Percentiles rank a stretch among this genome's conserved stretches.
Conservation (phyloP, 148 eudicot genomes). For the Pharnaceum exiguum region DNA sequence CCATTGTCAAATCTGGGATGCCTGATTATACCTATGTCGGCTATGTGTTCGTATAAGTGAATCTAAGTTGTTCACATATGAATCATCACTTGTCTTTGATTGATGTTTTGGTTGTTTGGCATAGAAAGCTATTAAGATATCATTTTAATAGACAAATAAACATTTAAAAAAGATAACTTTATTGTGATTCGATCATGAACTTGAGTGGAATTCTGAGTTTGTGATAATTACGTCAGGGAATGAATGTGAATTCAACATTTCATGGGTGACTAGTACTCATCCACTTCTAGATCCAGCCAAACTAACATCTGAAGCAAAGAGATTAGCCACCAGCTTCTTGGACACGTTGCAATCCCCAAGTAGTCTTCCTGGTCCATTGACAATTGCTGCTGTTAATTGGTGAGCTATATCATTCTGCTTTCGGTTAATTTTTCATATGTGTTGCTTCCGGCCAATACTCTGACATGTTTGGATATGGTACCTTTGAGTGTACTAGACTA, state of each 20-base stretch:
- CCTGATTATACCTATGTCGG: background rate
- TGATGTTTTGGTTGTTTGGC: too few relatives aligned
- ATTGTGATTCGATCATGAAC: too few relatives aligned
- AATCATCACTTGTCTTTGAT: too few relatives aligned
- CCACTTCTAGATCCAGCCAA: constrained; percentile 60
- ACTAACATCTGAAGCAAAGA: constrained; percentile 65
- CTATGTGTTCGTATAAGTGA: too few relatives aligned
- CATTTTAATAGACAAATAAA: too few relatives aligned
- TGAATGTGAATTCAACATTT: constrained; percentile 48
- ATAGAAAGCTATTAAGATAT: too few relatives aligned
- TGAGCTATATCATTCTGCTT: constrained; percentile 32
- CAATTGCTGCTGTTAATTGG: constrained; percentile 79
- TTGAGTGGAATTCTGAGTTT: too few relatives aligned
- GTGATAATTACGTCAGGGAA: constrained; percentile 27
- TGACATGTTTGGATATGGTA: too few relatives aligned
- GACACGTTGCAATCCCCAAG: constrained; percentile 56
- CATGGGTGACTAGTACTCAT: constrained; percentile 65
- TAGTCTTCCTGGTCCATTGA: constrained; percentile 66
- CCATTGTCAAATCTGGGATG: background rate
- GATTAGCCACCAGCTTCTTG: constrained; percentile 37
- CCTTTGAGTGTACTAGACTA: too few relatives aligned
- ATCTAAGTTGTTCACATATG: too few relatives aligned
- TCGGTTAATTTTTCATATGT: background rate
- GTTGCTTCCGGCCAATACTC: background rate
- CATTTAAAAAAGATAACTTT: too few relatives aligned